Percentiles rank a stretch among this genome's conserved stretches.
Evolutionary conservation across 805 yeast genomes (phyloP).

Genomic region (Candida ulmi): DNA sequence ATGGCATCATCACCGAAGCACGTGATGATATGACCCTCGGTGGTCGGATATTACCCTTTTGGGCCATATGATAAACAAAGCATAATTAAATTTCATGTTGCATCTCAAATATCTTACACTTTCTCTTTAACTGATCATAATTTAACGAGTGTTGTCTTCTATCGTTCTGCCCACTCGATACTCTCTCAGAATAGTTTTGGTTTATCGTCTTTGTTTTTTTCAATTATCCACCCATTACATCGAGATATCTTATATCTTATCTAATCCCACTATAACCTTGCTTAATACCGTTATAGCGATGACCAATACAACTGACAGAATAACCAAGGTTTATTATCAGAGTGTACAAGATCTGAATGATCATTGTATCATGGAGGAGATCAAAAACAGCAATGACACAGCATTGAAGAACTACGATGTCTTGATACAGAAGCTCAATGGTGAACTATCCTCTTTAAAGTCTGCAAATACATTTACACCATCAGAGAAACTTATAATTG

Average conservation of each 20-base stretch:
- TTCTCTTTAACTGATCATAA: no score
- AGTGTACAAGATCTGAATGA: background rate
- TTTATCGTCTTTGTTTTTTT: no score
- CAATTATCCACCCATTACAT: no score
- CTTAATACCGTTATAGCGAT: no score
- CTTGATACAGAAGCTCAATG: slow-evolving; percentile 9
- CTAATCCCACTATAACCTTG: no score
- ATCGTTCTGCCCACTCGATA: no score
- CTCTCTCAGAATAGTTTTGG: no score
- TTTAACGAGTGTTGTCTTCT: no score
- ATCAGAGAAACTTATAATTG: slow-evolving; percentile 10
- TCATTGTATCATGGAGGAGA: slow-evolving; percentile 10
- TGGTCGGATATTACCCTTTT: background rate
- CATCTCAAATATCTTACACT: background rate
- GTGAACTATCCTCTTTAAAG: slow-evolving; percentile 4
- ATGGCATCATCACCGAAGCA: no score
- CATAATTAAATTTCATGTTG: background rate
- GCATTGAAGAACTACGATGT: slow-evolving; percentile 12
- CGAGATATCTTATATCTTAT: no score
- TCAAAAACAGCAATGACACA: slow-evolving; percentile 15
- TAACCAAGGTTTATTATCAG: background rate
- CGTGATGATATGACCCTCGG: no score
- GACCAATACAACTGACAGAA: background rate
- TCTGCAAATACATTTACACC: slow-evolving; percentile 3
- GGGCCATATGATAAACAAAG: background rate